These are phyloP conservation scores for Abelmoschus esculentus DNA, from an alignment of 345 rosid species.

Conservation along the genomic window DNA sequence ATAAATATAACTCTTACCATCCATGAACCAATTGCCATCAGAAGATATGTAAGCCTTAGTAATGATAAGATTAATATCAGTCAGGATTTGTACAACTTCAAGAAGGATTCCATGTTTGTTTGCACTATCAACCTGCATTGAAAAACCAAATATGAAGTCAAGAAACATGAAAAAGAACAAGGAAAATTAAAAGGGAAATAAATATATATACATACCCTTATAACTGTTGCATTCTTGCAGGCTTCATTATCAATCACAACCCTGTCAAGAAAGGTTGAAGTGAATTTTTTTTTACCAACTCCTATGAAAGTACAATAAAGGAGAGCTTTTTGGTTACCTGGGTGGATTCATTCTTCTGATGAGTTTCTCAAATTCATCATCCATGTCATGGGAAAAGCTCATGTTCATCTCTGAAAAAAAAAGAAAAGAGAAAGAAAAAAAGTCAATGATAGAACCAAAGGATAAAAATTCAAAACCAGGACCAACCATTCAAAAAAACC, in stretches of 20 bases:
- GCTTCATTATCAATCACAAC: slow-evolving; percentile 92
- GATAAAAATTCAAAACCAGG: slow-evolving; percentile 1
- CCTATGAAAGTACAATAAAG: not conserved
- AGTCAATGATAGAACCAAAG: not conserved
- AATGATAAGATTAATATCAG: slow-evolving; percentile 82
- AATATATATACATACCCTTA: slow-evolving; percentile 49
- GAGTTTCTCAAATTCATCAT: slow-evolving; percentile 79
- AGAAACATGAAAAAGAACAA: not conserved
- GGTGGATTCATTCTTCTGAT: slow-evolving; percentile 93
- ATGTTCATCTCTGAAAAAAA: slow-evolving; percentile 44
- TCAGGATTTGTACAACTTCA: slow-evolving; percentile 88
- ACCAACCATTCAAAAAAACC: slow-evolving; percentile 9
- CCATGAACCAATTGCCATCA: slow-evolving; percentile 99
- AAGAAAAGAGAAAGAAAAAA: not conserved
- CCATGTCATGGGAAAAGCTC: slow-evolving; percentile 70
- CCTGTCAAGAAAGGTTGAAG: slow-evolving; percentile 20
- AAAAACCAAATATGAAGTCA: slow-evolving; percentile 9
- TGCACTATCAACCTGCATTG: slow-evolving; percentile 78
- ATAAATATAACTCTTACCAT: slow-evolving; percentile 46
- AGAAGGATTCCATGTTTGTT: slow-evolving; percentile 89
- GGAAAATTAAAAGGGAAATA: not conserved
- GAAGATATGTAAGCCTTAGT: slow-evolving; percentile 88
- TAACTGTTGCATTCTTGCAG: slow-evolving; percentile 82
- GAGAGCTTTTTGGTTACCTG: slow-evolving; percentile 6
- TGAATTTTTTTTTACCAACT: too few species aligned